Evolutionary conservation across 169 alveolate genomes (phyloP).

Genomic region (Plasmodium ovale): DNA sequence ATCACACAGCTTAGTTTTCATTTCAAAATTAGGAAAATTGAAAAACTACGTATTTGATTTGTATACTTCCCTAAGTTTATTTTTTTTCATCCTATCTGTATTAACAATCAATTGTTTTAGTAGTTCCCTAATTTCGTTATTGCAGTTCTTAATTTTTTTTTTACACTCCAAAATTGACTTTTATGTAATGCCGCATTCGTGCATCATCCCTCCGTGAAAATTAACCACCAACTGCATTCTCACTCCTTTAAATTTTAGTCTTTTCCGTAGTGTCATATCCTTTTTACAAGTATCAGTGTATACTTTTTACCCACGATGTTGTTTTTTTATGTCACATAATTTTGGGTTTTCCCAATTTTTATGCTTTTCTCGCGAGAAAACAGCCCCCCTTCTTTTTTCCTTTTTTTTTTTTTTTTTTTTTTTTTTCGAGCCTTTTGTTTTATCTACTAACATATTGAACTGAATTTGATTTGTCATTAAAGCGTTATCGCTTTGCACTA

Average conservation of each 20-base stretch:
- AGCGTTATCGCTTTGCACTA: too few relatives aligned
- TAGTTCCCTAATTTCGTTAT: slow-evolving; percentile 50
- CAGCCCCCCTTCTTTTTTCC: too few relatives aligned
- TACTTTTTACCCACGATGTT: too few relatives aligned
- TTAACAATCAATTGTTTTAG: slow-evolving; percentile 74
- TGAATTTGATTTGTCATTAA: too few relatives aligned
- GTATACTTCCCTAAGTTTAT: slow-evolving; percentile 70
- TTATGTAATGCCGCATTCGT: slow-evolving; percentile 69
- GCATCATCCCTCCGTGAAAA: slow-evolving; percentile 58
- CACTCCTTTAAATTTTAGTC: neutral
- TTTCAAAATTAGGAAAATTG: slow-evolving; percentile 45
- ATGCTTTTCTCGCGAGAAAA: too few relatives aligned
- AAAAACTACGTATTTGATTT: slow-evolving; percentile 54
- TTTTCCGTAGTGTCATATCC: too few relatives aligned
- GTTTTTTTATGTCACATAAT: too few relatives aligned
- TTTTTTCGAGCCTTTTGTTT: too few relatives aligned
- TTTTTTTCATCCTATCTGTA: slow-evolving; percentile 62
- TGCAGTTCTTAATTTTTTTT: slow-evolving; percentile 69
- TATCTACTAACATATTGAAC: too few relatives aligned
- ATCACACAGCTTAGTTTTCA: slow-evolving; percentile 30
- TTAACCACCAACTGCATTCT: neutral
- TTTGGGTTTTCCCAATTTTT: too few relatives aligned
- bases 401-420: too few relatives aligned
- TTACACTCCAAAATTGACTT: slow-evolving; percentile 62
- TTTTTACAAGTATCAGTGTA: too few relatives aligned